Conservation (phyloP, 257 asterid genomes). For the Solanum boliviense region DNA sequence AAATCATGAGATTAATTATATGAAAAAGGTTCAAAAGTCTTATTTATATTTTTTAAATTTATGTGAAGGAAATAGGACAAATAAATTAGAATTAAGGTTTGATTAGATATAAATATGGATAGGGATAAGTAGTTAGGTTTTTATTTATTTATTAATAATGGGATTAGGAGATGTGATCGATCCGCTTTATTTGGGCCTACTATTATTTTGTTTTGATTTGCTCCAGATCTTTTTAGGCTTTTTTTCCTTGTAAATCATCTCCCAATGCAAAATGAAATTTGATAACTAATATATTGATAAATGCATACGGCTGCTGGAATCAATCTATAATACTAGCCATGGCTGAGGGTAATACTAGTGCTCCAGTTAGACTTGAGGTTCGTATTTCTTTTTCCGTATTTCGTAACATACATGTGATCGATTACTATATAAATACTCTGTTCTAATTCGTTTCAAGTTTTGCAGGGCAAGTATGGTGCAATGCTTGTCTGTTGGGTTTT, state of each 20-base stretch:
- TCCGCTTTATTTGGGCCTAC: neutral
- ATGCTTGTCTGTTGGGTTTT: slow-evolving; percentile 31
- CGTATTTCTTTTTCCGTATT: neutral
- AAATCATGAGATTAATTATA: no score
- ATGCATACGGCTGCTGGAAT: neutral
- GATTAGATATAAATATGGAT: neutral
- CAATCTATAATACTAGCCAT: neutral
- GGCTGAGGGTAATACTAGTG: neutral
- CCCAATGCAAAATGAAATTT: neutral
- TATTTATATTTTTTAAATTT: no score
- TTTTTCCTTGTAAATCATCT: neutral
- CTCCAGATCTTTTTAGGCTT: neutral
- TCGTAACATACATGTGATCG: neutral
- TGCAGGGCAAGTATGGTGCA: slow-evolving; percentile 25
- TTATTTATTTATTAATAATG: no score
- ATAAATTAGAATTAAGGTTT: neutral
- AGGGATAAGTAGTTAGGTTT: no score
- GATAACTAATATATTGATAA: neutral
- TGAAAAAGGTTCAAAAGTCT: no score
- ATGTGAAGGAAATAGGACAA: no score
- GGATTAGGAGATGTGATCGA: neutral
- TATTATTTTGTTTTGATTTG: neutral
- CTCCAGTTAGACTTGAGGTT: slow-evolving; percentile 17
- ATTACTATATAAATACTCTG: neutral
- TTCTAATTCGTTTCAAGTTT: neutral